phyloP scores from a whole-genome alignment of 2,329 filamentous ascomycete species.

The Pestalotiopsis sp. region DNA sequence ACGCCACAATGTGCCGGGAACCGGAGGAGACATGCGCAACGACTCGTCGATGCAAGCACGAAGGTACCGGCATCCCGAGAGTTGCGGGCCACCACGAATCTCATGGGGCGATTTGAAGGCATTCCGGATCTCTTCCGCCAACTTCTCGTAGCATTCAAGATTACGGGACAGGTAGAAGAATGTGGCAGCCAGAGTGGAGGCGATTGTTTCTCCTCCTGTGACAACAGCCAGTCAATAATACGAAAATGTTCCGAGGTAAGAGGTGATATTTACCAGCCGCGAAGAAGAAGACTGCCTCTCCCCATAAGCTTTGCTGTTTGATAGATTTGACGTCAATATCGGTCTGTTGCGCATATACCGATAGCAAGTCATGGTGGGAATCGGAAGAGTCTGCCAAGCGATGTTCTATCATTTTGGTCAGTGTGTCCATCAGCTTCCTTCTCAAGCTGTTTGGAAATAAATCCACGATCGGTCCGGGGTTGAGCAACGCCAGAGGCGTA shows the following conservation, averaged over 20 bases:
- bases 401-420: neutral
- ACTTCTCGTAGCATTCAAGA: constrained; percentile 25
- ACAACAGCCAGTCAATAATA: neutral
- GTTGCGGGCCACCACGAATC: constrained; percentile 29
- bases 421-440: neutral
- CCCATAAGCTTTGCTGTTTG: constrained; percentile 1
- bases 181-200: constrained; percentile 30
- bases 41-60: constrained; percentile 49
- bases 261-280: neutral
- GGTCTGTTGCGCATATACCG: neutral
- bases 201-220: constrained; percentile 30
- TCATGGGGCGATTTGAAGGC: constrained; percentile 34
- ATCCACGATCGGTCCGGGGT: neutral
- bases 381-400: neutral
- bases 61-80: constrained; percentile 42
- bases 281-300: constrained; percentile 12
- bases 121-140: constrained; percentile 31
- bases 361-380: neutral
- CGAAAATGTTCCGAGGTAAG: neutral
- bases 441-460: neutral
- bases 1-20: constrained; percentile 34
- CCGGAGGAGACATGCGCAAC: constrained; percentile 46
- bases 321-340: neutral
- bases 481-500: neutral
- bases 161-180: constrained; percentile 38